Conservation (phyloP, 2,329 filamentous ascomycete species). For the Cucurbitaria berberidis region DNA sequence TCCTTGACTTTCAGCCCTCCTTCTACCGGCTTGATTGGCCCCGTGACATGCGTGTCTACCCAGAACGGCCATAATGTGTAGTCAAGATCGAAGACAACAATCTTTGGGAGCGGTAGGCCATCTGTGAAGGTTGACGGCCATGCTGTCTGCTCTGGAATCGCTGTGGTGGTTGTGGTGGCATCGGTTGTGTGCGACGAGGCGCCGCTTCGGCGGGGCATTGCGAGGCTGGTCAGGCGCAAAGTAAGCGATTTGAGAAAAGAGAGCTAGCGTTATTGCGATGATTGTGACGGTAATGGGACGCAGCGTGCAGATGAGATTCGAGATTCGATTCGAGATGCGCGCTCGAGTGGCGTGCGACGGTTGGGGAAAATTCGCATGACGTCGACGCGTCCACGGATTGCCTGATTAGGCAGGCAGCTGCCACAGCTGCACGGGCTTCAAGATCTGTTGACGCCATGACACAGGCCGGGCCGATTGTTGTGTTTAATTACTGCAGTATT, state of each 20-base stretch:
- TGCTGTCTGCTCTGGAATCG: slow-evolving; percentile 43
- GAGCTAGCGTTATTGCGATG: background rate
- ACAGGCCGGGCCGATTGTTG: too few species aligned
- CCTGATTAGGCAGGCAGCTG: background rate
- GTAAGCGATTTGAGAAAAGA: background rate
- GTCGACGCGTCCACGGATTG: background rate
- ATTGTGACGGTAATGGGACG: too few species aligned
- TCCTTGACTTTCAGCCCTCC: slow-evolving; percentile 59
- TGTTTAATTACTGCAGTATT: slow-evolving; percentile 5
- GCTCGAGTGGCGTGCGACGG: slow-evolving; percentile 5
- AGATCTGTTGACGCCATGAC: too few species aligned
- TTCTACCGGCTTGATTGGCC: slow-evolving; percentile 66
- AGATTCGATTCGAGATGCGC: background rate
- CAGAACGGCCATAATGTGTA: slow-evolving; percentile 99
- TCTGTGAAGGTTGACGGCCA: slow-evolving; percentile 66
- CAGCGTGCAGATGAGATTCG: background rate
- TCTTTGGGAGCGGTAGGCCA: slow-evolving; percentile 74
- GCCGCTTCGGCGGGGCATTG: slow-evolving; percentile 41
- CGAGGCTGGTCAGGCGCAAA: background rate
- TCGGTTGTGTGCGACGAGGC: slow-evolving; percentile 27
- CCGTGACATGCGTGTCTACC: slow-evolving; percentile 89
- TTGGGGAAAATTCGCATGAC: slow-evolving; percentile 9
- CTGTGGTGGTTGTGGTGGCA: slow-evolving; percentile 37
- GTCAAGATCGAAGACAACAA: slow-evolving; percentile 94
- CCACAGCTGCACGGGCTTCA: too few species aligned